Evolutionary conservation across 208 protist species (phyloP).

Genomic region (Wallacemonas sp.): DNA sequence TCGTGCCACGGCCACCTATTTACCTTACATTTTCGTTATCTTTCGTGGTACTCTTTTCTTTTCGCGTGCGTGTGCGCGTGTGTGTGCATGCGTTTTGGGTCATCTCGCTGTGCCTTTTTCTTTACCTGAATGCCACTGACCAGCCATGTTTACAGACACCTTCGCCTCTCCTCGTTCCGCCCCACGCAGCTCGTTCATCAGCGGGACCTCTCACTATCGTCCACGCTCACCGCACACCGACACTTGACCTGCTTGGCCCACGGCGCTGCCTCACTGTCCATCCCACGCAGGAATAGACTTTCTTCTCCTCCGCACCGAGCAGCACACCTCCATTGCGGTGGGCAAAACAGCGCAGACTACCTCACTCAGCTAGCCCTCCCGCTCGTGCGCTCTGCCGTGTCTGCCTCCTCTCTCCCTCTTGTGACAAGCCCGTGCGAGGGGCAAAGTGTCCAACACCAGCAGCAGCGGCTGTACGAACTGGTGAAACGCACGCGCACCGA

Average conservation of each 20-base stretch:
- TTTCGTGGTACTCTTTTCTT: background rate
- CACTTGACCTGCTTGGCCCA: background rate
- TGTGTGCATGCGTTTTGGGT: no score
- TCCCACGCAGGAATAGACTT: background rate
- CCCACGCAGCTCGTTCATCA: no score
- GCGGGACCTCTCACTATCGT: no score
- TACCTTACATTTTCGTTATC: no score
- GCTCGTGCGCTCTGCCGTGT: background rate
- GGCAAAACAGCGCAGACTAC: background rate
- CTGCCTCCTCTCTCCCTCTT: no score
- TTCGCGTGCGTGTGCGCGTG: background rate
- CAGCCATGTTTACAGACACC: background rate
- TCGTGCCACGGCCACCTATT: background rate
- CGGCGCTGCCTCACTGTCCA: background rate
- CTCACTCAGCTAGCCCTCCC: background rate
- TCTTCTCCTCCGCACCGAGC: no score
- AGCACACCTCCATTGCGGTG: background rate
- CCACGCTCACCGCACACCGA: no score
- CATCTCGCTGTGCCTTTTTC: no score
- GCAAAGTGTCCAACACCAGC: background rate
- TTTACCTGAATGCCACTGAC: background rate
- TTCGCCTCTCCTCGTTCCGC: background rate
- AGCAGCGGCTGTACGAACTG: constrained; percentile 12
- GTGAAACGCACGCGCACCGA: constrained; percentile 5
- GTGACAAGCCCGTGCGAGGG: background rate